These are phyloP conservation scores for Benincasa hispida DNA, from an alignment of 306 rosid genomes.

Conservation along the genomic window DNA sequence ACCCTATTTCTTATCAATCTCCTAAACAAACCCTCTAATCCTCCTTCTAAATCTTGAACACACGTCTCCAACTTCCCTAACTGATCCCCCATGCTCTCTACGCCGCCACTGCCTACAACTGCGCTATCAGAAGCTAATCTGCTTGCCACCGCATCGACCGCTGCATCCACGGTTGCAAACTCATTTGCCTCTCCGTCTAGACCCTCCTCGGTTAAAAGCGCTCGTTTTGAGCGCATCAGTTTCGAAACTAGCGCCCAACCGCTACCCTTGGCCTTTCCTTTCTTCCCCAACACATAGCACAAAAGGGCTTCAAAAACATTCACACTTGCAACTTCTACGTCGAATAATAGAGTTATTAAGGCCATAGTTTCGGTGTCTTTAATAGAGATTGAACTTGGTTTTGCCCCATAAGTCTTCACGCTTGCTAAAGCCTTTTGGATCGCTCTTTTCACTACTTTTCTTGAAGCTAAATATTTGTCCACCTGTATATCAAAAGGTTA, in stretches of 20 bases:
- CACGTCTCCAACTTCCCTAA: constrained; percentile 10
- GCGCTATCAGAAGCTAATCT: not conserved
- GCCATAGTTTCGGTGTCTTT: constrained; percentile 5
- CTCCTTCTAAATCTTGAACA: constrained; percentile 12
- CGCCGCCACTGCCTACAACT: not conserved
- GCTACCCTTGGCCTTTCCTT: not conserved
- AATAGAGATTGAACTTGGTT: not conserved
- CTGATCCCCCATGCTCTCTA: constrained; percentile 1
- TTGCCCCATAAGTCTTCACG: not conserved
- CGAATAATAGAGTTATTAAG: not conserved
- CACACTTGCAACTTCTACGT: constrained; percentile 4
- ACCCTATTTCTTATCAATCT: constrained; percentile 17
- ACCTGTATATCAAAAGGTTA: not conserved
- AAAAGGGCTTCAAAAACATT: constrained; percentile 9
- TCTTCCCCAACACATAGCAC: constrained; percentile 2
- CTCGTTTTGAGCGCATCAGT: constrained; percentile 7
- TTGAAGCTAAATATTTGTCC: constrained; percentile 2
- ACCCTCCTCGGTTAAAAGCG: not conserved
- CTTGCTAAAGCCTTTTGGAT: constrained; percentile 12
- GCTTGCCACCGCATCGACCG: not conserved
- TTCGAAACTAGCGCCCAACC: constrained; percentile 14
- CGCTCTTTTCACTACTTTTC: constrained; percentile 16
- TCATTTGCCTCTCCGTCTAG: constrained; percentile 11
- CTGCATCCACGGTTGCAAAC: constrained; percentile 1
- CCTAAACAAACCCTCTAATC: constrained; percentile 11